phyloP scores from a whole-genome alignment of 202 grass and related monocot genomes.

The Panicum virgatum region DNA sequence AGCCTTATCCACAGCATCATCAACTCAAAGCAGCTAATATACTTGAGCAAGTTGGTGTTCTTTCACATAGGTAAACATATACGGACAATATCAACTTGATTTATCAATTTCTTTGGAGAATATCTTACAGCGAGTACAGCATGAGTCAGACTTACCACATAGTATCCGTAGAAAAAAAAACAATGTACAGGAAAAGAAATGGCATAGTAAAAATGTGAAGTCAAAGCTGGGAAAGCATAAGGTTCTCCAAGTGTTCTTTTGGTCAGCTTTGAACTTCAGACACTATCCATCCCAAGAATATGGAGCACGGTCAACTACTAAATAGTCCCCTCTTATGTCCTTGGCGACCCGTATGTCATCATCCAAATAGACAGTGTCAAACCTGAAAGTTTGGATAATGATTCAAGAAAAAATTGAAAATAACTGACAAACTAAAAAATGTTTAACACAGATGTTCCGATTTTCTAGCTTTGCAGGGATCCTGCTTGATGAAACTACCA shows the following conservation, averaged over 20 bases:
- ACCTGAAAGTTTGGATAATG: conserved; percentile 56
- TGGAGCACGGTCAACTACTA: conserved; percentile 87
- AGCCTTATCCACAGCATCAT: neutral
- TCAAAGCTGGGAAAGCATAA: conserved; percentile 34
- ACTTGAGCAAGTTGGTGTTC: neutral
- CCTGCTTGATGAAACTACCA: neutral
- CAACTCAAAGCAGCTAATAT: neutral
- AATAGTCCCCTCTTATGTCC: conserved; percentile 91
- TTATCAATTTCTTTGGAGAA: conserved; percentile 1
- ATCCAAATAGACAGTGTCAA: conserved; percentile 96
- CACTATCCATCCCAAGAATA: conserved; percentile 78
- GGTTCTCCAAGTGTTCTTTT: neutral
- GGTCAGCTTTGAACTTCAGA: neutral
- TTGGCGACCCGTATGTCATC: conserved; percentile 91
- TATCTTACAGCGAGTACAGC: conserved; percentile 3
- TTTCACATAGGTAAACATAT: neutral
- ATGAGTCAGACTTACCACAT: conserved; percentile 32
- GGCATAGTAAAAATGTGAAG: conserved; percentile 10
- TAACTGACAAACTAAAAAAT: conserved; percentile 17
- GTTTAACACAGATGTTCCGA: neutral
- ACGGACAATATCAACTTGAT: conserved; percentile 9
- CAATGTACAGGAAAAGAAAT: conserved; percentile 25
- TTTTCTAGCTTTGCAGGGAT: conserved; percentile 5
- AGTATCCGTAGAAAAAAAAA: conserved; percentile 9
- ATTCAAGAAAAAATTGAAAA: conserved; percentile 14